A percentile compares a stretch with the other conserved stretches of the same genome.
Evolutionary conservation across 2,329 filamentous ascomycete genomes (phyloP).

Genomic region (Venturia carpophila): DNA sequence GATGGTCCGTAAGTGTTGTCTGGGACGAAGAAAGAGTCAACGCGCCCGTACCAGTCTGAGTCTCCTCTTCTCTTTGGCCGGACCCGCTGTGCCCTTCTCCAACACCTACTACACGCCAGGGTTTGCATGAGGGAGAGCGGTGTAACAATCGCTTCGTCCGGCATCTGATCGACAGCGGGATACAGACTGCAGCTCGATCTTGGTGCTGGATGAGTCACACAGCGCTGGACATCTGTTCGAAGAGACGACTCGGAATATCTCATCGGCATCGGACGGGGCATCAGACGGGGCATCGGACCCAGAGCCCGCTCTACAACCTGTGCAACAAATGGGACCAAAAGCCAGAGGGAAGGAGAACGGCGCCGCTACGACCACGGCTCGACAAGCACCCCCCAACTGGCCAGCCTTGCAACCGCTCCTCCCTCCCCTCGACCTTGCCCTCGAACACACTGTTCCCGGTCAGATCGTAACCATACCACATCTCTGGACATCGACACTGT

Average conservation of each 20-base stretch:
- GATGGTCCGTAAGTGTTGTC: neutral
- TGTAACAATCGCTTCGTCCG: neutral
- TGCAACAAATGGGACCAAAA: conserved; percentile 3
- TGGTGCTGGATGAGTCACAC: no score
- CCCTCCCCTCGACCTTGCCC: conserved; percentile 54
- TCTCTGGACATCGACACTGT: conserved; percentile 68
- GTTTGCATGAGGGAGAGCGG: conserved; percentile 4
- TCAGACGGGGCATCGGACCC: neutral
- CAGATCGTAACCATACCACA: conserved; percentile 68
- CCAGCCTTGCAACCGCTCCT: conserved; percentile 62
- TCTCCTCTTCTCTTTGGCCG: neutral
- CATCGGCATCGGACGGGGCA: no score
- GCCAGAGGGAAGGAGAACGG: conserved; percentile 6
- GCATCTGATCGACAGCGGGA: neutral
- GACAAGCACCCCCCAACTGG: conserved; percentile 51
- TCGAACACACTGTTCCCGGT: conserved; percentile 34
- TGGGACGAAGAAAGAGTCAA: neutral
- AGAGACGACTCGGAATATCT: no score
- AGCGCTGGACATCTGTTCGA: no score
- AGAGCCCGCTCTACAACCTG: neutral
- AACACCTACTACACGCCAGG: neutral
- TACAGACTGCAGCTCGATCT: neutral
- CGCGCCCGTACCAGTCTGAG: no score
- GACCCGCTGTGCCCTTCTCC: neutral
- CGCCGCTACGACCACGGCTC: conserved; percentile 2